A percentile compares a stretch with the other conserved stretches of the same genome.
phyloP scores from a whole-genome alignment of 306 rosid genomes.

The Castanea crenata region DNA sequence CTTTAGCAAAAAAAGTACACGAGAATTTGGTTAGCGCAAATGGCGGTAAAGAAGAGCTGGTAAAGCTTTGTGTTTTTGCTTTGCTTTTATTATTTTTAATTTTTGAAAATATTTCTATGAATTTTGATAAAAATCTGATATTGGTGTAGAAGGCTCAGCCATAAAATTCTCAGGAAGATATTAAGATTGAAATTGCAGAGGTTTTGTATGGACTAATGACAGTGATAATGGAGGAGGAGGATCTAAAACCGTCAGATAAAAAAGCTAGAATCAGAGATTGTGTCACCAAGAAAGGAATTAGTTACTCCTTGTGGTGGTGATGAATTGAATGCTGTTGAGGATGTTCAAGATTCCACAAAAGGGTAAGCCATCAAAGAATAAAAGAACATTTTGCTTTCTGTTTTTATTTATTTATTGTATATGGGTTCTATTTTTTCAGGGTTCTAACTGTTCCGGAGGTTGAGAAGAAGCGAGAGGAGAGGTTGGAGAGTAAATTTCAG shows the following conservation, averaged over 20 bases:
- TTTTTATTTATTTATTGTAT: neutral
- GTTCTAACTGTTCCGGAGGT: slow-evolving; percentile 20
- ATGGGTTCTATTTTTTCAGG: slow-evolving; percentile 32
- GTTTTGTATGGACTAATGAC: slow-evolving; percentile 51
- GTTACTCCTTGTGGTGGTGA: slow-evolving; percentile 4
- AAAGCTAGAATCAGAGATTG: no score
- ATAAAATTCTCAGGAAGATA: slow-evolving; percentile 34
- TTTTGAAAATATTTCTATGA: neutral
- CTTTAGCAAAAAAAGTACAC: slow-evolving; percentile 51
- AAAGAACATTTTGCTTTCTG: neutral
- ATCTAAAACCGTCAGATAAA: neutral
- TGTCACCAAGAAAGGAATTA: neutral
- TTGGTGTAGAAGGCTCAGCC: slow-evolving; percentile 42
- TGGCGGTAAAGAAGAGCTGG: slow-evolving; percentile 41
- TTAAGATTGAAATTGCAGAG: slow-evolving; percentile 82
- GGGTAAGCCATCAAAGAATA: slow-evolving; percentile 46
- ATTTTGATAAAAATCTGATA: neutral
- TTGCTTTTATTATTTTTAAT: neutral
- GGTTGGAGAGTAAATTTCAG: slow-evolving; percentile 20
- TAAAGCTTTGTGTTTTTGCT: neutral
- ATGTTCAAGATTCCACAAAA: slow-evolving; percentile 24
- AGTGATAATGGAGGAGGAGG: neutral
- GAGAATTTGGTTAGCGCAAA: slow-evolving; percentile 39
- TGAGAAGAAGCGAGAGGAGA: slow-evolving; percentile 37
- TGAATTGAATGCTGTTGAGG: slow-evolving; percentile 23